Conservation (phyloP, 1,139 yeast genomes). For the Spathaspora sp. region DNA sequence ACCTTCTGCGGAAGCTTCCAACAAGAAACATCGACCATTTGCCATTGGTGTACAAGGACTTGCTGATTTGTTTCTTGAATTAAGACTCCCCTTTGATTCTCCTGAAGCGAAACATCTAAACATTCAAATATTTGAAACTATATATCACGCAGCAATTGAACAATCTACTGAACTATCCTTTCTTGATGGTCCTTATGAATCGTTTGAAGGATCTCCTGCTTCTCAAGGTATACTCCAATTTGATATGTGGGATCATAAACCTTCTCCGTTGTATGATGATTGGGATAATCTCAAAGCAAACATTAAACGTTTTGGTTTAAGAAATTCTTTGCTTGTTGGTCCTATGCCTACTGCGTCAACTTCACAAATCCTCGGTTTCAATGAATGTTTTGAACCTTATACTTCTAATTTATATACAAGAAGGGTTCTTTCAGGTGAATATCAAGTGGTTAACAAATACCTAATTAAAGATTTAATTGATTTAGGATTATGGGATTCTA, state of each 20-base stretch:
- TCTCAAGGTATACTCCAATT: slow-evolving; percentile 75
- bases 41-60: slow-evolving; percentile 91
- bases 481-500: slow-evolving; percentile 77
- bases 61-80: slow-evolving; percentile 78
- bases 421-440: slow-evolving; percentile 85
- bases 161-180: slow-evolving; percentile 74
- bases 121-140: slow-evolving; percentile 83
- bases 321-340: slow-evolving; percentile 83
- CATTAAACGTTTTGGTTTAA: slow-evolving; percentile 61
- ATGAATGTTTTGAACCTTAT: slow-evolving; percentile 90
- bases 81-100: slow-evolving; percentile 80
- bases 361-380: slow-evolving; percentile 84
- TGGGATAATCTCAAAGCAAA: slow-evolving; percentile 71
- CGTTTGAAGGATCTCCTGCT: slow-evolving; percentile 80
- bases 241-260: slow-evolving; percentile 79
- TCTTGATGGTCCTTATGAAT: slow-evolving; percentile 62
- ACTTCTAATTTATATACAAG: slow-evolving; percentile 86
- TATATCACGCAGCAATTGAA: slow-evolving; percentile 84
- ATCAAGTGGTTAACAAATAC: slow-evolving; percentile 85
- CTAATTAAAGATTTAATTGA: slow-evolving; percentile 78
- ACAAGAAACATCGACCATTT: slow-evolving; percentile 78
- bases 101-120: slow-evolving; percentile 68
- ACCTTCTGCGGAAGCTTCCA: slow-evolving; percentile 64
- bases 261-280: slow-evolving; percentile 64
- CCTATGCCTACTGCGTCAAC: slow-evolving; percentile 97